Evolutionary conservation across 2,329 filamentous ascomycete genomes (phyloP).

Genomic region (Sporothrix luriei): DNA sequence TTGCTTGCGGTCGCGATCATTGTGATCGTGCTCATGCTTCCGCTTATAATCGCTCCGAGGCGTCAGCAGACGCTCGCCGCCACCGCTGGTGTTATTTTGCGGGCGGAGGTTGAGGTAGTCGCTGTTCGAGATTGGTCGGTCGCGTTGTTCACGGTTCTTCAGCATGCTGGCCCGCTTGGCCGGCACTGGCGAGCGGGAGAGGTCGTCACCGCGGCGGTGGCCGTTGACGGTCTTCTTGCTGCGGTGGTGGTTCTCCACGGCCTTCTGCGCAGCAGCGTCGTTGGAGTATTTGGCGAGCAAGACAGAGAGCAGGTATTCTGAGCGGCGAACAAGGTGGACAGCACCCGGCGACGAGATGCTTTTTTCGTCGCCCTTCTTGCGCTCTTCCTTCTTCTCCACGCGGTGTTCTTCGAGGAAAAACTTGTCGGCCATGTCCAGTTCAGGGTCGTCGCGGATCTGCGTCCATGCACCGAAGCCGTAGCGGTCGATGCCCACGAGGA

Average conservation of each 20-base stretch:
- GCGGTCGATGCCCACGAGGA: conserved; percentile 86
- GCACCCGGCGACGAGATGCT: conserved; percentile 92
- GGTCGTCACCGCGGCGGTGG: conserved; percentile 59
- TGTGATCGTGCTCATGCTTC: conserved; percentile 59
- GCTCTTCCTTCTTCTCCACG: conserved; percentile 96
- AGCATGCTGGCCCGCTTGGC: conserved; percentile 54
- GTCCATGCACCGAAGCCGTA: conserved; percentile 97
- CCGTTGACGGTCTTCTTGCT: conserved; percentile 83
- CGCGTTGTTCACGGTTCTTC: conserved; percentile 51
- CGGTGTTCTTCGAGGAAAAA: conserved; percentile 96
- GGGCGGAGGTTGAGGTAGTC: conserved; percentile 38
- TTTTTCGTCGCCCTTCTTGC: conserved; percentile 75
- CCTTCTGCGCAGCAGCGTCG: conserved; percentile 73
- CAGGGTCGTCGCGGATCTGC: conserved; percentile 87
- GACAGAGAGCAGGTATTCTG: conserved; percentile 94
- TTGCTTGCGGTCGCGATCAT: conserved; percentile 53
- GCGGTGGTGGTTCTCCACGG: conserved; percentile 89
- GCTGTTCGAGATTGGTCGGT: conserved; percentile 45
- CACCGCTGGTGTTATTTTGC: conserved; percentile 34
- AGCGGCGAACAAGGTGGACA: conserved; percentile 90
- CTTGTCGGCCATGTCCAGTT: conserved; percentile 83
- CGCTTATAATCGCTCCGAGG: conserved; percentile 61
- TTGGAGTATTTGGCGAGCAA: conserved; percentile 81
- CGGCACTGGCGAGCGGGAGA: conserved; percentile 67
- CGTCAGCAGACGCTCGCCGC: conserved; percentile 50